phyloP scores from a whole-genome alignment of 176 grass and related monocot genomes.

The Otatea glauca region DNA sequence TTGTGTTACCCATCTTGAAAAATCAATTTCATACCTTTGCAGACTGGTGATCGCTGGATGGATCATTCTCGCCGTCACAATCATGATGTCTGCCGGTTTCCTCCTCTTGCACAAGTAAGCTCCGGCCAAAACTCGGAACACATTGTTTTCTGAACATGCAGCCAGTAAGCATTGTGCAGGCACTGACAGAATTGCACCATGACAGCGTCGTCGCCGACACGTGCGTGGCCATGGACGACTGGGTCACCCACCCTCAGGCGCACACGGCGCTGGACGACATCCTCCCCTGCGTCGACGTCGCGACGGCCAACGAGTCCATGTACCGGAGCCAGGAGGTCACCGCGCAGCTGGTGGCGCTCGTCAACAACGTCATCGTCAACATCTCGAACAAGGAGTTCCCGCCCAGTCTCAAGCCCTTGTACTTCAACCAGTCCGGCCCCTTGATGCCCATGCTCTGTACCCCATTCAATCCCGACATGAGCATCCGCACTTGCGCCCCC shows the following conservation, averaged over 20 bases:
- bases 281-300: slow-evolving; percentile 77
- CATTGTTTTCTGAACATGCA: neutral
- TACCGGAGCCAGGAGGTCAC: slow-evolving; percentile 80
- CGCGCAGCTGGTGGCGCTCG: slow-evolving; percentile 76
- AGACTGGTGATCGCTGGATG: slow-evolving; percentile 78
- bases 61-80: slow-evolving; percentile 66
- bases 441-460: slow-evolving; percentile 75
- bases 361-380: slow-evolving; percentile 89
- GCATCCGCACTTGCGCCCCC: slow-evolving; percentile 44
- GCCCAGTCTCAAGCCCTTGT: slow-evolving; percentile 51
- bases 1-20: neutral
- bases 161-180: neutral
- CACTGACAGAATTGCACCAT: neutral
- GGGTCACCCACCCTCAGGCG: slow-evolving; percentile 73
- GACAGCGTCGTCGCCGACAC: slow-evolving; percentile 78
- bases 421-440: slow-evolving; percentile 90
- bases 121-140: neutral
- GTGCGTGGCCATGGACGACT: slow-evolving; percentile 86
- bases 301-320: slow-evolving; percentile 74
- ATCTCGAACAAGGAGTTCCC: slow-evolving; percentile 81
- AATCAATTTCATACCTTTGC: neutral
- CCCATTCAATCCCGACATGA: slow-evolving; percentile 73
- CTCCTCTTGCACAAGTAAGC: slow-evolving; percentile 88
- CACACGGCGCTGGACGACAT: slow-evolving; percentile 87
- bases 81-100: slow-evolving; percentile 64